Percentiles rank a stretch among this genome's conserved stretches.
Conservation (phyloP, 345 rosid species). For the Corymbia maculata region DNA sequence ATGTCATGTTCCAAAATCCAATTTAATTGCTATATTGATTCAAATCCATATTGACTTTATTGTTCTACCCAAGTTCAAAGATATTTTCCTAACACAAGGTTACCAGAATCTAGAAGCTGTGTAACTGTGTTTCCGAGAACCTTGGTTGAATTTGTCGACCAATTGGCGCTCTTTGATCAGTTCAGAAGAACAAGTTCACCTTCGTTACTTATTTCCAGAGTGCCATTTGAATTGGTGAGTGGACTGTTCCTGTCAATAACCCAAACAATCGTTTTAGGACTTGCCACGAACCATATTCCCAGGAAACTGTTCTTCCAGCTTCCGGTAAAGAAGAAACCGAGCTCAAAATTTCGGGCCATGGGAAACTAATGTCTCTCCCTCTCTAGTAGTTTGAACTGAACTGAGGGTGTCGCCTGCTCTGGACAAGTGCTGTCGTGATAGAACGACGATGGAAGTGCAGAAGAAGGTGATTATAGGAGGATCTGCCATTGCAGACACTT, state of each 20-base stretch:
- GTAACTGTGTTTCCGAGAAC: background rate
- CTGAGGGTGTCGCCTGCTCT: background rate
- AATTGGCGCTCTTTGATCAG: background rate
- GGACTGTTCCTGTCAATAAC: slow-evolving; percentile 30
- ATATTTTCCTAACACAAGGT: too few relatives aligned
- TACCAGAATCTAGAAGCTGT: slow-evolving; percentile 24
- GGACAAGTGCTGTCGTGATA: background rate
- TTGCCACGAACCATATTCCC: slow-evolving; percentile 26
- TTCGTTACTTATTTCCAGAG: slow-evolving; percentile 4
- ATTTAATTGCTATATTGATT: too few relatives aligned
- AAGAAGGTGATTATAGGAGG: background rate
- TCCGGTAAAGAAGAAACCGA: slow-evolving; percentile 3
- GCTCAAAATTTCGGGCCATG: background rate
- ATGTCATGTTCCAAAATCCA: too few relatives aligned
- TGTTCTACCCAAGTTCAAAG: too few relatives aligned
- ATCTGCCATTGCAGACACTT: background rate
- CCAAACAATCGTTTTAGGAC: slow-evolving; percentile 7
- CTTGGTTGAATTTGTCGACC: slow-evolving; percentile 10
- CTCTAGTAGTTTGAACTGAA: background rate
- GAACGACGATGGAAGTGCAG: background rate
- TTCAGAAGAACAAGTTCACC: slow-evolving; percentile 3
- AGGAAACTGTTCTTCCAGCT: slow-evolving; percentile 5
- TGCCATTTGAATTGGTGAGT: slow-evolving; percentile 1
- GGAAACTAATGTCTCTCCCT: background rate
- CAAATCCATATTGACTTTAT: too few relatives aligned